Evolutionary conservation across 192 early-diverging fungal species (phyloP), one percentile per base, ranked within the genome.

Genomic region (Coemansia sp.): DNA sequence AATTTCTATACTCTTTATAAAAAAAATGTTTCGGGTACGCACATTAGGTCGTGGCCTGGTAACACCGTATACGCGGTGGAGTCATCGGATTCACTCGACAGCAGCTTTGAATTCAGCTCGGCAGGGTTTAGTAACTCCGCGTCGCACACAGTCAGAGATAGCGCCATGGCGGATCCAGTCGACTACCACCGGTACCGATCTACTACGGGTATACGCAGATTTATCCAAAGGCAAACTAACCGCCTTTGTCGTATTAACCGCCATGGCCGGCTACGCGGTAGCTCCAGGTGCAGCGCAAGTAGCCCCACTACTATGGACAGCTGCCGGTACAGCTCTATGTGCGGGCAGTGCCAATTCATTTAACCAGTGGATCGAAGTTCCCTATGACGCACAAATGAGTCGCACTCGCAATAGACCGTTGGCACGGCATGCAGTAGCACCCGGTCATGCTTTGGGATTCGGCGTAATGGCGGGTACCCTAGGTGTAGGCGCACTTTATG

Each of bases 351-450:
- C 97, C 46, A 99, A 99, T 77, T 83, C 93, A 9, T 90, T 98
- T 72, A 99, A 99, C 82, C 97, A 99, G 82, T 98, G 95, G 91
- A 91, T 94, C 31, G 97, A 99, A 74, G 80, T 86, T 27, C 96
- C 97, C 0, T 99, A 95, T 70, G 97, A 99, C 72, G 96, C 95
- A 29, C 97, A 99, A 82, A 99, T 99, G 97, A 83, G 88, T 16
- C 89, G 97, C 31, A 99, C 97, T 13, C 88, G 94, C 55, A 94
- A 93, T 75, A 88, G 97, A 5, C 87, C 91, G 8, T 76, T 99
- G 38, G 96, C 96, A 11, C 88, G 94, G 15, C 89, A 92, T 67
- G 88, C 88, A 7, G 52, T 96, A 16, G 82, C 91, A 38, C 93
- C 93, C 0, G 74, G 90, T 29, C 93, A 96, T 72, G 94, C 94